Evolutionary conservation across 495 filamentous ascomycete species (phyloP).

Genomic region (Trichoderma reesei): DNA sequence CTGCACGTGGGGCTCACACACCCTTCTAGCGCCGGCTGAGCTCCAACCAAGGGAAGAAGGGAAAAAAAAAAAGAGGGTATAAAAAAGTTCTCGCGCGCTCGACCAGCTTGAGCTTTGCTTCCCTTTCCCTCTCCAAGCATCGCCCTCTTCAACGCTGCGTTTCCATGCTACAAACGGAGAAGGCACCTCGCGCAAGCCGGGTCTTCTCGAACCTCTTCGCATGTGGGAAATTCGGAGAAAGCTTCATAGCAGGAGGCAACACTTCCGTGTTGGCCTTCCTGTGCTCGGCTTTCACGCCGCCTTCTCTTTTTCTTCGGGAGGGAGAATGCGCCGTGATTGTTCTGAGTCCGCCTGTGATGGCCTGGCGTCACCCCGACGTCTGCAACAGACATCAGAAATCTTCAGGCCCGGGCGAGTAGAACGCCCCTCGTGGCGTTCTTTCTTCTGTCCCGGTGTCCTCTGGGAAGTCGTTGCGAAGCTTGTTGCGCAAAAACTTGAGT

Average conservation of each 20-base stretch:
- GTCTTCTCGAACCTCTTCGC: slow-evolving; percentile 38
- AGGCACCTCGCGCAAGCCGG: slow-evolving; percentile 23
- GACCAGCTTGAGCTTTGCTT: slow-evolving; percentile 31
- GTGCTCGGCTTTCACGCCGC: slow-evolving; percentile 25
- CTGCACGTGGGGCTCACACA: not conserved
- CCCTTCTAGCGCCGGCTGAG: no score
- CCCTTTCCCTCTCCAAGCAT: slow-evolving; percentile 65
- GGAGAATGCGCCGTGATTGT: slow-evolving; percentile 25
- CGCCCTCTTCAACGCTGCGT: slow-evolving; percentile 96
- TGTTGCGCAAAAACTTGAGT: slow-evolving; percentile 92
- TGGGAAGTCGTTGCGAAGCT: slow-evolving; percentile 93
- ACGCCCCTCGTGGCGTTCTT: slow-evolving; percentile 19
- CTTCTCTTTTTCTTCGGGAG: no score
- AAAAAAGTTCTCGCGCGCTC: slow-evolving; percentile 17
- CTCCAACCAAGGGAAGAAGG: slow-evolving; percentile 15
- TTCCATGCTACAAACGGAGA: slow-evolving; percentile 98
- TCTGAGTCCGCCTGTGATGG: slow-evolving; percentile 75
- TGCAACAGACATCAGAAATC: slow-evolving; percentile 99
- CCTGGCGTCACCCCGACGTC: slow-evolving; percentile 80
- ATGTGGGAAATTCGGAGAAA: slow-evolving; percentile 99
- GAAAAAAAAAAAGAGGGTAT: not conserved
- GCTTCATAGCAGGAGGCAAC: slow-evolving; percentile 57
- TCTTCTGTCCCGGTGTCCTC: slow-evolving; percentile 37
- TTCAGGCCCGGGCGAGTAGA: slow-evolving; percentile 50
- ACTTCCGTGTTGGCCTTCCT: slow-evolving; percentile 31